These are phyloP conservation scores for Aeminium ludgeri DNA, from an alignment of 495 filamentous ascomycete species.

Conservation along the genomic window DNA sequence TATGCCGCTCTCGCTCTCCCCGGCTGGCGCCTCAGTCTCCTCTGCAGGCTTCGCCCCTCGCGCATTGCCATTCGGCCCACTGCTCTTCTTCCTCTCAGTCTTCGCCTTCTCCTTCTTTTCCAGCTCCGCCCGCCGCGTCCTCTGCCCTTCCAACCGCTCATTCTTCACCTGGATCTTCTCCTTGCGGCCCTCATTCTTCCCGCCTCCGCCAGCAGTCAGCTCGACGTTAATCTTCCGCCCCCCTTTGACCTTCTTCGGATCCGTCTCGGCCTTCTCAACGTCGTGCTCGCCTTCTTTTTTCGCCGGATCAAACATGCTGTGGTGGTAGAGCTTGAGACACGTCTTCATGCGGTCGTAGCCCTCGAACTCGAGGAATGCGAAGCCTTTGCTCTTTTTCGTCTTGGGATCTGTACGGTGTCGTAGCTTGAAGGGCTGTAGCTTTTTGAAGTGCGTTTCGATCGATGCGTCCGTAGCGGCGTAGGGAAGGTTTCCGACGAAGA, in stretches of 20 bases:
- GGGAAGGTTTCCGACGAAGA: constrained; percentile 54
- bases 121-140: constrained; percentile 18
- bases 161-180: constrained; percentile 77
- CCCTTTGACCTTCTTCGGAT: constrained; percentile 1
- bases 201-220: constrained; percentile 61
- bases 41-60: not conserved
- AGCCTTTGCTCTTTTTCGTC: constrained; percentile 58
- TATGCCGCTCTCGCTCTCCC: constrained; percentile 14
- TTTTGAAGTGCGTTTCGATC: constrained; percentile 57
- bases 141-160: constrained; percentile 44
- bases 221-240: constrained; percentile 73
- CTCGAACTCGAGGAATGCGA: constrained; percentile 86
- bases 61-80: not conserved
- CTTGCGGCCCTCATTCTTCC: constrained; percentile 51
- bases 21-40: not conserved
- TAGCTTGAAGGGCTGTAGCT: constrained; percentile 52
- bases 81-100: constrained; percentile 8
- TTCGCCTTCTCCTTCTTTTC: constrained; percentile 17
- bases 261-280: constrained; percentile 1
- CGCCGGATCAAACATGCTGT: constrained; percentile 50
- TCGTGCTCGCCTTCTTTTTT: not conserved
- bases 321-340: constrained; percentile 75
- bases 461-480: constrained; percentile 55
- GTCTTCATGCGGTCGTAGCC: constrained; percentile 85
- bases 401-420: constrained; percentile 60